phyloP scores from a whole-genome alignment of 768 basidiomycete genomes.

The Rhodocollybia butyracea region DNA sequence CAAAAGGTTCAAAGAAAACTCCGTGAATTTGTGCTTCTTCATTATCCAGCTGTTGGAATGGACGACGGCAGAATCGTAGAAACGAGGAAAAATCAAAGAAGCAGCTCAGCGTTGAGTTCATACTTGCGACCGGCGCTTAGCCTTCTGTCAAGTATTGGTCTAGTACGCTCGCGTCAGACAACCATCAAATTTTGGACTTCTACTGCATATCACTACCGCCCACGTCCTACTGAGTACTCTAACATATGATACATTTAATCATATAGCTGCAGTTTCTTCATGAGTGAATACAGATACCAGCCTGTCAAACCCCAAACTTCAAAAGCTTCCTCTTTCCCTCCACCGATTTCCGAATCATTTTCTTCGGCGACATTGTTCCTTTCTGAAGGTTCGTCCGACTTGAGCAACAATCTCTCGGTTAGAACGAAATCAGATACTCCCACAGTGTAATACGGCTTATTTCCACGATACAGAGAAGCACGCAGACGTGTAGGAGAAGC shows the following conservation, averaged over 20 bases:
- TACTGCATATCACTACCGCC: too few species aligned
- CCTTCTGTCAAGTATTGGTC: too few species aligned
- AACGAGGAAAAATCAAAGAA: too few species aligned
- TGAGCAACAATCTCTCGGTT: background rate
- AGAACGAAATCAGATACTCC: slow-evolving; percentile 61
- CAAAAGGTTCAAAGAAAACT: too few species aligned
- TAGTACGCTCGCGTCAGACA: too few species aligned
- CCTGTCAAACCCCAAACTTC: slow-evolving; percentile 86
- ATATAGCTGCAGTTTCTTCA: slow-evolving; percentile 52
- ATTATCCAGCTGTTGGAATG: too few species aligned
- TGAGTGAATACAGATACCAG: slow-evolving; percentile 70
- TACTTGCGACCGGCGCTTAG: too few species aligned
- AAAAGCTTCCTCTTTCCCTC: slow-evolving; percentile 41
- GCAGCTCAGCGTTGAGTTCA: too few species aligned
- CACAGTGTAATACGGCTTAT: slow-evolving; percentile 60
- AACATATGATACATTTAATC: background rate
- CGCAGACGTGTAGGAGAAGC: slow-evolving; percentile 46
- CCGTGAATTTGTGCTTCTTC: too few species aligned
- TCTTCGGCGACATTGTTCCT: background rate
- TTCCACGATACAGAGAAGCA: slow-evolving; percentile 51
- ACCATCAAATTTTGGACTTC: too few species aligned
- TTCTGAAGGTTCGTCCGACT: background rate
- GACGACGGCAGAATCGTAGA: too few species aligned
- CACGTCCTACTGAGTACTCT: too few species aligned
- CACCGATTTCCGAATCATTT: slow-evolving; percentile 38